Evolutionary conservation across 2,329 filamentous ascomycete species (phyloP), one percentile per base, ranked within the genome.

Genomic region (Knoxdaviesia capensis): DNA sequence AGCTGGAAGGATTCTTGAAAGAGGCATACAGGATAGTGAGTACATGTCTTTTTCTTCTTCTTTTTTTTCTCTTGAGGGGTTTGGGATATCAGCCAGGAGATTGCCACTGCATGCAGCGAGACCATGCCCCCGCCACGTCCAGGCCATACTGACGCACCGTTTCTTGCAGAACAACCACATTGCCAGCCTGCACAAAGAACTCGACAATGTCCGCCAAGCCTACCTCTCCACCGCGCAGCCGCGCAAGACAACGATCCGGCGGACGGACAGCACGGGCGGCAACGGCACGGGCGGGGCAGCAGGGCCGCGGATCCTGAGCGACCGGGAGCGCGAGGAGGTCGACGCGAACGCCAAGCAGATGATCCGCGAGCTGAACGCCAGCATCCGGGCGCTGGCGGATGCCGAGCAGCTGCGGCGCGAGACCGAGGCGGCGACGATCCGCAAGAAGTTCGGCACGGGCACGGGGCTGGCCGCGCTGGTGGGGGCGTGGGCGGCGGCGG

Each of bases 1-100:
- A 60, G 50, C 70, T 90, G 41, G 83, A 94, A 56, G 80, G 81
- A 52, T 98, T 96, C 56, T 65, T 96, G 33, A 86, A 88, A 55
- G 88, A 96, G 61, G 90, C 90, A 42, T 90, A 93, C 61, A 75
- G 80, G 56, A 94, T 96, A 58, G 87, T 92, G 64, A 53, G 70
- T 58, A 41, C 47, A 50, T 48, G 10, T 43, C 36, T 33, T 38
- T 31, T 38, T 2, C 28, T 5, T 20, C 8, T 10, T 30, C 7
- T 9, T 35, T 34, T 41, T 38, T 29, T 39, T 20, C 3, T 2
- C 3, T 20, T 20, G 2, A 20, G 3, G 20, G 20, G 20, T 2
- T 20, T 20, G 20, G 20, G 20, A 20, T 20, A 20, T 20, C 20
- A 20, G 20, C 2, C 20, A 20, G 20, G 20, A 20, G 20, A 20